Conservation (phyloP, 1,284 basidiomycete genomes). For the Stereum hirsutum region DNA sequence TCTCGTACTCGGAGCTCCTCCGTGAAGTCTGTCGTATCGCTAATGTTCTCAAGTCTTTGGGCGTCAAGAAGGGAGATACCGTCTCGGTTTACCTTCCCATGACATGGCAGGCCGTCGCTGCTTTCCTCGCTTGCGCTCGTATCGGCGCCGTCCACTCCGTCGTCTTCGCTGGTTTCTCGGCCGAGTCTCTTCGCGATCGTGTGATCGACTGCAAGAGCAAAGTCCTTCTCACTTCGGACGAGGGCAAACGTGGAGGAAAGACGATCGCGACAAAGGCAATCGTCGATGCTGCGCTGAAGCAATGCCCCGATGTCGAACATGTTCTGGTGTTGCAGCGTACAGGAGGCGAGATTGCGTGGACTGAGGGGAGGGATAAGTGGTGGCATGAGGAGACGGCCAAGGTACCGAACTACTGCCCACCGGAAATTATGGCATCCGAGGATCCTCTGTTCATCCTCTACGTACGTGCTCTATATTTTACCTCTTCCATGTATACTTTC, state of each 20-base stretch:
- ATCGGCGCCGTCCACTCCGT: constrained; percentile 99
- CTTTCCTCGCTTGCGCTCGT: constrained; percentile 95
- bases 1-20: constrained; percentile 83
- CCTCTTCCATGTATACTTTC: background rate
- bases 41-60: constrained; percentile 86
- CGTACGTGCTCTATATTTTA: constrained; percentile 46
- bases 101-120: constrained; percentile 91
- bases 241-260: constrained; percentile 92
- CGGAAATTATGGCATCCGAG: constrained; percentile 82
- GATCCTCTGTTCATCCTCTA: constrained; percentile 98
- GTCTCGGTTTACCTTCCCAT: constrained; percentile 87
- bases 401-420: constrained; percentile 86
- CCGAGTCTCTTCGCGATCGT: constrained; percentile 94
- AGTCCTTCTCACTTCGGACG: constrained; percentile 93
- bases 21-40: constrained; percentile 86
- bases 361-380: constrained; percentile 86
- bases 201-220: constrained; percentile 85
- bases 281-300: constrained; percentile 87
- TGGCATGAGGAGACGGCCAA: constrained; percentile 89
- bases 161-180: constrained; percentile 95
- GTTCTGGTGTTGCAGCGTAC: constrained; percentile 89
- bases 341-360: constrained; percentile 79
- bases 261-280: constrained; percentile 94
- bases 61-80: constrained; percentile 95
- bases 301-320: constrained; percentile 83